Evolutionary conservation across 2,329 filamentous ascomycete species (phyloP).

Genomic region (Mollisiaceae sp.): DNA sequence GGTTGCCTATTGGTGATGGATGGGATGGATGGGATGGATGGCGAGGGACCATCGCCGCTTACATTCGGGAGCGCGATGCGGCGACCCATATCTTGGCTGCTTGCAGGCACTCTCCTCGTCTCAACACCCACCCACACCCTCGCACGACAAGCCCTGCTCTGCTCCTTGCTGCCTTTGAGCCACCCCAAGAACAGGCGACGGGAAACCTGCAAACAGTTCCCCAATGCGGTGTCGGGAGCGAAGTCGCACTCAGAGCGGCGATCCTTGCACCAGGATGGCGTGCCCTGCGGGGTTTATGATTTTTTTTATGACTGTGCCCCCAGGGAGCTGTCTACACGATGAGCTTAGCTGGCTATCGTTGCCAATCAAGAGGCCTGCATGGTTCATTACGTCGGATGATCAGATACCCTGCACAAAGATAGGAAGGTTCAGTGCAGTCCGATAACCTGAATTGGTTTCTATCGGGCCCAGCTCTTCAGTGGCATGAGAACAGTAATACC

Average conservation of each 20-base stretch:
- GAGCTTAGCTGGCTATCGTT: neutral
- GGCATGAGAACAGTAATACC: neutral
- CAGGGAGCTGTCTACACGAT: conserved; percentile 6
- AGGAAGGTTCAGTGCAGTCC: neutral
- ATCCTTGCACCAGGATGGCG: neutral
- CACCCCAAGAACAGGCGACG: neutral
- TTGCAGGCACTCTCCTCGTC: no score
- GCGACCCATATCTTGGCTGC: neutral
- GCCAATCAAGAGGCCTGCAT: neutral
- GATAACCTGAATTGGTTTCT: neutral
- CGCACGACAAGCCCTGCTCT: neutral
- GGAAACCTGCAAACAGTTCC: neutral
- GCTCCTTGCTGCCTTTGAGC: neutral
- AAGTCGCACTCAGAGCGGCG: neutral
- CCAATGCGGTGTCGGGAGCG: neutral
- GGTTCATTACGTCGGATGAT: neutral
- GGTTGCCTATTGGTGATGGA: no score
- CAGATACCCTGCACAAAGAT: conserved; percentile 2
- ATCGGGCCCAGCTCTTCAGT: neutral
- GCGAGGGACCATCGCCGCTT: neutral
- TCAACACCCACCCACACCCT: neutral
- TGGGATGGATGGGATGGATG: no score
- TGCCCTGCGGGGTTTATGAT: neutral
- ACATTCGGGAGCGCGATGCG: neutral
- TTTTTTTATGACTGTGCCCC: neutral